These are phyloP conservation scores for Achaetomium macrosporum DNA, from an alignment of 2,329 filamentous ascomycete species.

Conservation along the genomic window DNA sequence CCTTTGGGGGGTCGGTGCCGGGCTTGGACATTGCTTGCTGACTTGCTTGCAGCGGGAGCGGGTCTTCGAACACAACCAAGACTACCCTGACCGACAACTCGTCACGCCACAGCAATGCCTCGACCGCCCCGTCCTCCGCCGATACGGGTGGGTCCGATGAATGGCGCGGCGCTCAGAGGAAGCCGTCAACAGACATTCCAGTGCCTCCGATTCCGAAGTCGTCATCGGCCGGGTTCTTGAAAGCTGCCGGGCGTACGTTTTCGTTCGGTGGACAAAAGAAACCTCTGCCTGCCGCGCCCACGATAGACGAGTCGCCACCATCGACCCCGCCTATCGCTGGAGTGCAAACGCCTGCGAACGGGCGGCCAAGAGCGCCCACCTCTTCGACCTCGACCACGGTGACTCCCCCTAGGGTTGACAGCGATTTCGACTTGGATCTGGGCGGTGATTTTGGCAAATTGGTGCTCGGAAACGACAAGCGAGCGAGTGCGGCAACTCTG, in stretches of 20 bases:
- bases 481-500: conserved; percentile 45
- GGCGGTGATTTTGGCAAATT: conserved; percentile 55
- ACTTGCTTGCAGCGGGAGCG: conserved; percentile 45
- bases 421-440: conserved; percentile 45
- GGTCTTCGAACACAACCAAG: conserved; percentile 56
- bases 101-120: conserved; percentile 56
- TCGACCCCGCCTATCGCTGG: conserved; percentile 34
- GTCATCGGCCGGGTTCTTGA: conserved; percentile 47
- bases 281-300: conserved; percentile 33
- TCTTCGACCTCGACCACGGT: conserved; percentile 49
- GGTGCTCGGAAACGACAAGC: conserved; percentile 51
- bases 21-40: neutral
- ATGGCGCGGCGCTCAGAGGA: conserved; percentile 34
- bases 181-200: conserved; percentile 35
- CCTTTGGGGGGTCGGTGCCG: neutral
- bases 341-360: conserved; percentile 37
- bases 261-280: conserved; percentile 56
- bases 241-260: conserved; percentile 52
- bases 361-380: conserved; percentile 46
- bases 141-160: conserved; percentile 40
- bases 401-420: conserved; percentile 45
- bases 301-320: conserved; percentile 32
- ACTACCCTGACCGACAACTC: conserved; percentile 55
- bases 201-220: conserved; percentile 42
- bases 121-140: conserved; percentile 55